Evolutionary conservation across 108 stramenopile genomes (phyloP), one percentile per base, ranked within the genome.

Genomic region (Nitzschia sp.): DNA sequence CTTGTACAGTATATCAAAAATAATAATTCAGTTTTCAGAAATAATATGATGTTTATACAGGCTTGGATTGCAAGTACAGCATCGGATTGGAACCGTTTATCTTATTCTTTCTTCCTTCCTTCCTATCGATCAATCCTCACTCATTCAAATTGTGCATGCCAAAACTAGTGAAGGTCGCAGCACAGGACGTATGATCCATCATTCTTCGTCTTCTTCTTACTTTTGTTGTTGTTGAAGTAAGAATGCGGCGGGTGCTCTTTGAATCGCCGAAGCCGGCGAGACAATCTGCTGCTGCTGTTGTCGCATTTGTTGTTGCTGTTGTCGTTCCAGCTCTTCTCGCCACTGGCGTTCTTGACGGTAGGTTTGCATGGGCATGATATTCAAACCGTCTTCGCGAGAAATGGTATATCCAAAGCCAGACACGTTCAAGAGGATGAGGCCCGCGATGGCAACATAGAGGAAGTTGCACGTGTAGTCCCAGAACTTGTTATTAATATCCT

Each of bases 381-480:
- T 60, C 17, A 60, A 41, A 8, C 59, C 59, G 3, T 60, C 59
- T 35, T 60, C 59, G 59, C 9, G 35, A 8, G 11, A 6, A 23
- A 60, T 38, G 16, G 29, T 35, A 22, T 60, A 60, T 30, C 31
- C 59, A 60, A 38, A 60, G 16, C 59, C 59, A 23, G 19, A 35
- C 9, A 60, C 3, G 36, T 60, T 60, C 36, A 60, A 38, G 3
- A 60, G 23, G 4, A 60, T 60, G 8, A 30, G 31, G 36, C 32
- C 4, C 2, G 59, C 11, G 11, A 60, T 60, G 36, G 9, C 22
- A 3, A 60, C 35, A 34, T 60, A 60, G 35, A 35, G 38, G 33
- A 60, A 60, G 17, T 38, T 41, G 36, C 29, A 30, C 32, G 59
- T 60, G 59, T 60, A 60, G 21, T 60, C 59, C 59, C 59, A 60